Evolutionary conservation across 2,329 filamentous ascomycete genomes (phyloP), one percentile per base, ranked within the genome.

Genomic region (Aspergillus ruber): DNA sequence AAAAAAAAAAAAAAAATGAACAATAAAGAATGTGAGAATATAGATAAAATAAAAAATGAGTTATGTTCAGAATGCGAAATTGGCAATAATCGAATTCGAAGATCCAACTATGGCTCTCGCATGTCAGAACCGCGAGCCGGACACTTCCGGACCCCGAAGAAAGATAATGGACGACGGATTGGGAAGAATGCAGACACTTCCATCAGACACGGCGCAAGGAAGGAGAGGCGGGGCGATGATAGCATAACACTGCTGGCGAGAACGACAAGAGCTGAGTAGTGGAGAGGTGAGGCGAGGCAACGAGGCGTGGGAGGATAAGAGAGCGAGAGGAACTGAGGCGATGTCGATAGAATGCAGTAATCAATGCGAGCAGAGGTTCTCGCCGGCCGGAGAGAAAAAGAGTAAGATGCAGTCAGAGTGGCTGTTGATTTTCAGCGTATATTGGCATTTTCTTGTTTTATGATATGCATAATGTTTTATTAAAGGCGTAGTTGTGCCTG

Each of bases 151-250:
- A 54, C 42, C 40, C 48, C 50, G 50, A 49, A 42, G 39, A 35
- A 45, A 44, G 44, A 49, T 21, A 39, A 39, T 3, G 42, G 36
- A 21, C 32, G 35, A 56, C 56, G 56, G 54, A 63, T 56, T 46
- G 54, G 57, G 56, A 59, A 53, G 53, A 59, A 58, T 56, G 54
- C 57, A 51, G 54, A 56, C 45, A 53, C 49, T 57, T 53, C 57
- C 56, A 58, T 59, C 43, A 50, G 50, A 50, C 36, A 54, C 49
- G 36, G 44, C 41, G 43, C 39, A 48, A 42, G 25, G 47, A 45
- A 42, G 36, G 36, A 12, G 17, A 39, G 15, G 17, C 20, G 18
- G 36, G 15, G 51, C 47, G n/a, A 36, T 20, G 15, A 9, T 50
- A 54, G 50, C 59, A 58, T 59, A 52, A 46, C 49, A 50, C 33